A percentile compares a stretch with the other conserved stretches of the same genome.
These are phyloP conservation scores for Apiospora marii DNA, from an alignment of 2,329 filamentous ascomycete genomes.

Conservation along the genomic window DNA sequence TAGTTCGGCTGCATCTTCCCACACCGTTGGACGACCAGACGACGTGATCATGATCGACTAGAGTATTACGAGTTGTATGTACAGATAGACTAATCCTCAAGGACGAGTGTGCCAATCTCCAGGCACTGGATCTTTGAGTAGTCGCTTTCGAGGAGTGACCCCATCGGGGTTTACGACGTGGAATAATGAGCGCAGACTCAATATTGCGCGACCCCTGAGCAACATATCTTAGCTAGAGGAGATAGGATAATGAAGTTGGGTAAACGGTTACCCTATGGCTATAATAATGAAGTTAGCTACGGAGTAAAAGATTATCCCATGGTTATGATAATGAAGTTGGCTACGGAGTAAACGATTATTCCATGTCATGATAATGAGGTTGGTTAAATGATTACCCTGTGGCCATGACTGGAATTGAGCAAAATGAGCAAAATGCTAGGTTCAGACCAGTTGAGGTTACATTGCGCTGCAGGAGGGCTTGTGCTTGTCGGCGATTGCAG, in stretches of 20 bases:
- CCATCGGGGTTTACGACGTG: too few relatives aligned
- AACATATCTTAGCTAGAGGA: background rate
- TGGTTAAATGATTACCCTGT: background rate
- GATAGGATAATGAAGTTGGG: background rate
- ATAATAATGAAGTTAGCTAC: background rate
- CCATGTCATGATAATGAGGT: background rate
- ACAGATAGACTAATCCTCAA: background rate
- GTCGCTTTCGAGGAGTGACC: too few relatives aligned
- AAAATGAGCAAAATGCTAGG: constrained; percentile 6
- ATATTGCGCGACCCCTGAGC: background rate
- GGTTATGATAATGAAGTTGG: background rate
- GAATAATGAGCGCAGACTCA: background rate
- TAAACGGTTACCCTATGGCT: background rate
- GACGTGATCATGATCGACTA: background rate
- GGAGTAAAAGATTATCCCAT: background rate
- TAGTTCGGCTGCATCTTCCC: background rate
- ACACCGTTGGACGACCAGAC: background rate
- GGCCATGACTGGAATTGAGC: background rate
- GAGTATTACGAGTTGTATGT: background rate
- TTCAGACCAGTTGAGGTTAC: background rate
- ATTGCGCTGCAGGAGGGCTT: background rate
- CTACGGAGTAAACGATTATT: background rate
- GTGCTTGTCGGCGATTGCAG: constrained; percentile 18
- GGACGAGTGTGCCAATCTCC: background rate
- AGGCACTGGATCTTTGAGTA: background rate